Evolutionary conservation across 768 basidiomycete genomes (phyloP), one percentile per base, ranked within the genome.

Genomic region (Trichaptum fuscoviolaceum): DNA sequence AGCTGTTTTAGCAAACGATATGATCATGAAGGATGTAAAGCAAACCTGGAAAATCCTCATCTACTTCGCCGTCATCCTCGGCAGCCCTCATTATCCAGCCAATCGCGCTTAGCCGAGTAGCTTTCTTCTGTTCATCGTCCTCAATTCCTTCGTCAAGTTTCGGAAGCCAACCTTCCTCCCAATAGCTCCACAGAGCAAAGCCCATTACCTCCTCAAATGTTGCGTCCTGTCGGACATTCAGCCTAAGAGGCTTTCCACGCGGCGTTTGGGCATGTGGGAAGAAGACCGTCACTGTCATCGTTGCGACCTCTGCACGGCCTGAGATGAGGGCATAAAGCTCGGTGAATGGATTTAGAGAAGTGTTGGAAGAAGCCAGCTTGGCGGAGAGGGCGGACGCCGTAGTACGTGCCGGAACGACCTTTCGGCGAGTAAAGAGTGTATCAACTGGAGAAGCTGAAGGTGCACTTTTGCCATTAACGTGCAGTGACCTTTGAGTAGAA

Each of bases 1-100:
- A n/a, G 18, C 25, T 26, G n/a, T 63, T 58, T 26, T 34, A 65
- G 66, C 9, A 70, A 68, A 35, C 7, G 7, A n/a, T 25, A 17
- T 12, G 18, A 23, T 27, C 0, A 36, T n/a, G 6, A 0, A 34
- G n/a, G 34, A 63, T 35, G 17, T 66, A 35, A 18, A 82, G 42
- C 92, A 71, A 75, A 96, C 96, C 92, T 25, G 96, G 97, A 73
- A 96, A 99, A 78, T 99, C 97, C 75, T 98, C 97, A 74, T 99
- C 97, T 0, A 99, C 94, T 75, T 98, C 96, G 18, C 97, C 97
- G 75, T 99, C 96, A 59, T 95, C 93, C 72, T 99, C 97, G 0
- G 95, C 92, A 65, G 99, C 95, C 67, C 94, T 81, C 77, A 99
- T 75, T 52, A 93, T 89, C 96, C 97, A 99, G 1, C 93, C 95